Conservation (phyloP, 768 basidiomycete genomes). For the Cystofilobasidium capitatum region DNA sequence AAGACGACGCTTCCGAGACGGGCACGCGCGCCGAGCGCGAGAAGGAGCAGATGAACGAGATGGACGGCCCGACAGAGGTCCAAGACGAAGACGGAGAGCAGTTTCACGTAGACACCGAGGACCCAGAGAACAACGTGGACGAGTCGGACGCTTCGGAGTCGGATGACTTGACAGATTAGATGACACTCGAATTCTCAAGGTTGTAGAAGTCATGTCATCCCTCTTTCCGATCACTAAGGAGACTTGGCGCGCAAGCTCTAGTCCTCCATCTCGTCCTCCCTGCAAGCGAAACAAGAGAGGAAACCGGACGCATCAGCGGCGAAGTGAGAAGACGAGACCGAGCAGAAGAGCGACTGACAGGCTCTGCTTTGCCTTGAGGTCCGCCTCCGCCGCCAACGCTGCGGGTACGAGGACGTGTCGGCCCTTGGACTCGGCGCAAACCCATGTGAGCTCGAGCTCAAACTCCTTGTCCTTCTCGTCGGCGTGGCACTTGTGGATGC, state of each 20-base stretch:
- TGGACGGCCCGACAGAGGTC: no score
- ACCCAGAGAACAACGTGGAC: no score
- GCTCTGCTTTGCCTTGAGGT: constrained; percentile 73
- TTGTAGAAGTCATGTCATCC: no score
- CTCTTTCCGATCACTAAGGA: no score
- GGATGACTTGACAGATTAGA: no score
- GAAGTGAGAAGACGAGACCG: no score
- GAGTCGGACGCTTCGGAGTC: no score
- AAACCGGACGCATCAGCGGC: not conserved
- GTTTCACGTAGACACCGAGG: no score
- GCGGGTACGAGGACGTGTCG: constrained; percentile 73
- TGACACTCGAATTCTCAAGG: no score
- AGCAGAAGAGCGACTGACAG: constrained; percentile 38
- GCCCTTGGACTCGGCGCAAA: constrained; percentile 70
- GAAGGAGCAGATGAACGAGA: not conserved
- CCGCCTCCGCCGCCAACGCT: constrained; percentile 74
- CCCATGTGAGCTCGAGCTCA: constrained; percentile 96
- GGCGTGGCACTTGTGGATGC: constrained; percentile 94
- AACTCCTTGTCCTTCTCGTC: constrained; percentile 98
- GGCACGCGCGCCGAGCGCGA: not conserved
- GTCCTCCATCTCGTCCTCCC: constrained; percentile 27
- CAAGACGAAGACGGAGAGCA: no score
- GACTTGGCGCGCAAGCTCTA: no score
- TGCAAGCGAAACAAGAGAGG: not conserved
- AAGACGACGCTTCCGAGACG: not conserved